These are phyloP conservation scores for Salvia rosmarinus DNA, from an alignment of 257 asterid species.

Conservation along the genomic window DNA sequence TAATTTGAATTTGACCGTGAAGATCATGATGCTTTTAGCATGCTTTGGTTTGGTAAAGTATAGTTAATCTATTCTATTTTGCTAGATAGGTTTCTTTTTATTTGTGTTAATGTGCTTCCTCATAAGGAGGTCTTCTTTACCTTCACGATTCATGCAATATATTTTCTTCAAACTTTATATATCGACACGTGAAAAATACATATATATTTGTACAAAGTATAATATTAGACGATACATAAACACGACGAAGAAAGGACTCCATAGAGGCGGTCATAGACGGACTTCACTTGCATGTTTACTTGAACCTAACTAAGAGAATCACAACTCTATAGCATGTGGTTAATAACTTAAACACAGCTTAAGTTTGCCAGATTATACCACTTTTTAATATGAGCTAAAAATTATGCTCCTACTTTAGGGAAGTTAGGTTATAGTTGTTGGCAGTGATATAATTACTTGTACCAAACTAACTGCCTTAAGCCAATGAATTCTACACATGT, in stretches of 20 bases:
- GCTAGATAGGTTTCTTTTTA: not conserved
- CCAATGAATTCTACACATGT: constrained; percentile 28
- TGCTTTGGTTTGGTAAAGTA: not conserved
- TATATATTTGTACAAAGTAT: not conserved
- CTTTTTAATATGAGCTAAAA: not conserved
- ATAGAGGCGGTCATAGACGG: not conserved
- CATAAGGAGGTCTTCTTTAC: not conserved
- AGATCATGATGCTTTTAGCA: not conserved
- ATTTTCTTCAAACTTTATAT: too few relatives aligned
- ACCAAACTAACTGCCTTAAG: constrained; percentile 31
- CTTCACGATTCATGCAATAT: not conserved
- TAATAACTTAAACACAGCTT: constrained; percentile 11
- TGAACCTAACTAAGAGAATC: not conserved
- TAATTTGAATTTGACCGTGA: not conserved
- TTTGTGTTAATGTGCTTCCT: not conserved
- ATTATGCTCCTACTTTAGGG: constrained; percentile 4
- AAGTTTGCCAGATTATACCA: not conserved
- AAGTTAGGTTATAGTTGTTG: constrained; percentile 34
- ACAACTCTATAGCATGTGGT: constrained; percentile 14
- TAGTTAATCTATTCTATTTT: not conserved
- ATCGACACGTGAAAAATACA: constrained; percentile 9
- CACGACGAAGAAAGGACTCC: not conserved
- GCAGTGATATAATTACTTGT: constrained; percentile 9
- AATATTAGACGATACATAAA: not conserved
- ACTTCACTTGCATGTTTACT: not conserved